Conservation (phyloP, 345 rosid species). For the Nasturtium officinale region DNA sequence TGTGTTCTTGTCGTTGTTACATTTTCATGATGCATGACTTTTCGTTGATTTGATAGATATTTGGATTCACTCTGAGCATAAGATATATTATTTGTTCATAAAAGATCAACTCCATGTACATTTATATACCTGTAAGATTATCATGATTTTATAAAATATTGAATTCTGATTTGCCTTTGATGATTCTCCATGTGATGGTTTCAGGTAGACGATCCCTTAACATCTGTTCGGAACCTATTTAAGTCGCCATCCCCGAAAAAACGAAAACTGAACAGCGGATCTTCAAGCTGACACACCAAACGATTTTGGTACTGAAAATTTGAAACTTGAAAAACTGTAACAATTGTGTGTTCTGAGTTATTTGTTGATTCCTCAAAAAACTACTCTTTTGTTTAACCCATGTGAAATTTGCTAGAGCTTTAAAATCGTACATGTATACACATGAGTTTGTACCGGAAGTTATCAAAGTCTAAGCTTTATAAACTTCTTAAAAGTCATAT, state of each 20-base stretch:
- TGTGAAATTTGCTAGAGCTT: conserved; percentile 1
- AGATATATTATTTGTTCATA: background rate
- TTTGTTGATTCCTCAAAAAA: conserved; percentile 4
- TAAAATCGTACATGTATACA: background rate
- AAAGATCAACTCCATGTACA: background rate
- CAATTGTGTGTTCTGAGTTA: conserved; percentile 6
- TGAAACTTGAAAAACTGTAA: conserved; percentile 15
- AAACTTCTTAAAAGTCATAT: background rate
- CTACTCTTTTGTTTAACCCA: background rate
- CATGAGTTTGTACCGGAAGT: conserved; percentile 5
- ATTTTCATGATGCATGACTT: background rate
- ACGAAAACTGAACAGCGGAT: conserved; percentile 44
- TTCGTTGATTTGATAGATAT: background rate
- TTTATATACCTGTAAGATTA: background rate
- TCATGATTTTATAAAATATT: background rate
- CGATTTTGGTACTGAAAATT: background rate
- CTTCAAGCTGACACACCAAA: conserved; percentile 22
- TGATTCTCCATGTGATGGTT: conserved; percentile 1
- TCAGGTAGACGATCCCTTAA: conserved; percentile 80
- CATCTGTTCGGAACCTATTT: conserved; percentile 73
- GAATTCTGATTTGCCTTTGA: conserved; percentile 10
- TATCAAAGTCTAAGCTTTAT: background rate
- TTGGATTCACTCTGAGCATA: background rate
- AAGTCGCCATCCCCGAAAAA: conserved; percentile 60
- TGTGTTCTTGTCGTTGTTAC: background rate